A percentile compares a stretch with the other conserved stretches of the same genome.
Evolutionary conservation across 1,139 yeast genomes (phyloP).

Genomic region (Lodderomyces oxycetoniae): DNA sequence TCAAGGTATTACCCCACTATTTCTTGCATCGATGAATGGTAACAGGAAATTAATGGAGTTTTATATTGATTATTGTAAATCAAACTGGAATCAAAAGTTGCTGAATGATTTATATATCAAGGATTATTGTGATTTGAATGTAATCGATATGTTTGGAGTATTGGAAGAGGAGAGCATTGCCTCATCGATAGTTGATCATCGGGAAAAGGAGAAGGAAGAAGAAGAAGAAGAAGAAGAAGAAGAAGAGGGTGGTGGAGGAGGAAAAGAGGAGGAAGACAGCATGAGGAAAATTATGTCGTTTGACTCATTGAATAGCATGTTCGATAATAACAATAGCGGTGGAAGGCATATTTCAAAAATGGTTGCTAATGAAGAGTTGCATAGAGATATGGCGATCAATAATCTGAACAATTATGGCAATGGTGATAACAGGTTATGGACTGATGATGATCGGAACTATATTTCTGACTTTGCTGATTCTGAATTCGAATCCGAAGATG

Average conservation of each 20-base stretch:
- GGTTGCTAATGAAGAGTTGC: conserved; percentile 21
- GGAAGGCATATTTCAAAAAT: conserved; percentile 43
- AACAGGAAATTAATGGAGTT: conserved; percentile 56
- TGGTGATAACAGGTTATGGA: conserved; percentile 18
- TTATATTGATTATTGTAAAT: conserved; percentile 53
- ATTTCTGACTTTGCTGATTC: conserved; percentile 44
- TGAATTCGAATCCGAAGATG: conserved; percentile 33
- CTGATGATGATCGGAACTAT: conserved; percentile 19
- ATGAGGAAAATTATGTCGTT: conserved; percentile 28
- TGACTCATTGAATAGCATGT: conserved; percentile 40
- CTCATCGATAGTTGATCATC: conserved; percentile 1
- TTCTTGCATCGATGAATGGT: conserved; percentile 77
- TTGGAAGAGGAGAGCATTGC: conserved; percentile 17
- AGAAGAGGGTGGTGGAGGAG: conserved; percentile 10
- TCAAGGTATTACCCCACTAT: conserved; percentile 83
- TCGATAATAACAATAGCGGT: conserved; percentile 32
- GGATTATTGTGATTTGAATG: conserved; percentile 61
- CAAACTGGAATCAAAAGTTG: conserved; percentile 55
- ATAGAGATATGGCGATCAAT: conserved; percentile 8
- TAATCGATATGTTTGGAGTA: conserved; percentile 48
- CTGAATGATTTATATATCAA: conserved; percentile 52
- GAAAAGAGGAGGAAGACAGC: conserved; percentile 9
- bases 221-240: conserved; percentile 8
- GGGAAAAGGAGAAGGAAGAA: conserved; percentile 8
- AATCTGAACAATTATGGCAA: conserved; percentile 4